Conservation (phyloP, 768 basidiomycete genomes). For the Auricularia auricula-judae region DNA sequence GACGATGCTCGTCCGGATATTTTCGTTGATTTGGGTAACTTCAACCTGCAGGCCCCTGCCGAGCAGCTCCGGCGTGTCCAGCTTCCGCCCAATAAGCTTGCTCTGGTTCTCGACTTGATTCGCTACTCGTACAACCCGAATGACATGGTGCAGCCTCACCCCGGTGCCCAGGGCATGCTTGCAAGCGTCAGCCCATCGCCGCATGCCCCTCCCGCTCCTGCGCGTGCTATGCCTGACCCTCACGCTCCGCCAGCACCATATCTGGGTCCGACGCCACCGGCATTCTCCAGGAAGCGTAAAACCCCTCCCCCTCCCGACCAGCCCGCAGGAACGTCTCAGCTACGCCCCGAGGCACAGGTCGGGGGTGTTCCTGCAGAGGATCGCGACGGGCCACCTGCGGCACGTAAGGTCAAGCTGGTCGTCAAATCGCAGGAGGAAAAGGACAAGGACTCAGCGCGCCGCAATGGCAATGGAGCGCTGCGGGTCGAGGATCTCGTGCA, state of each 20-base stretch:
- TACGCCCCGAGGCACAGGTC: neutral
- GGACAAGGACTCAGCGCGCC: neutral
- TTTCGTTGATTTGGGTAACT: constrained; percentile 48
- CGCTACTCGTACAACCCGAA: neutral
- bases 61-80: neutral
- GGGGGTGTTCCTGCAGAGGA: neutral
- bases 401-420: neutral
- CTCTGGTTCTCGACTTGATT: neutral
- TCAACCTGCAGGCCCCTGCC: neutral
- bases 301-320: neutral
- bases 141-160: neutral
- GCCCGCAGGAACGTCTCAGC: neutral
- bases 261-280: neutral
- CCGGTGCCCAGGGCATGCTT: neutral
- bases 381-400: neutral
- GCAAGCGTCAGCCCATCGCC: neutral
- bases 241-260: neutral
- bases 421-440: neutral
- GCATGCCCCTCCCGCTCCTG: neutral
- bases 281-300: neutral
- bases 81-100: neutral
- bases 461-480: neutral
- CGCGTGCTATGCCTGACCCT: neutral
- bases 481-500: neutral
- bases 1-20: constrained; percentile 41